Conservation (phyloP, 805 yeast genomes). For the Starmera dryadoides region DNA sequence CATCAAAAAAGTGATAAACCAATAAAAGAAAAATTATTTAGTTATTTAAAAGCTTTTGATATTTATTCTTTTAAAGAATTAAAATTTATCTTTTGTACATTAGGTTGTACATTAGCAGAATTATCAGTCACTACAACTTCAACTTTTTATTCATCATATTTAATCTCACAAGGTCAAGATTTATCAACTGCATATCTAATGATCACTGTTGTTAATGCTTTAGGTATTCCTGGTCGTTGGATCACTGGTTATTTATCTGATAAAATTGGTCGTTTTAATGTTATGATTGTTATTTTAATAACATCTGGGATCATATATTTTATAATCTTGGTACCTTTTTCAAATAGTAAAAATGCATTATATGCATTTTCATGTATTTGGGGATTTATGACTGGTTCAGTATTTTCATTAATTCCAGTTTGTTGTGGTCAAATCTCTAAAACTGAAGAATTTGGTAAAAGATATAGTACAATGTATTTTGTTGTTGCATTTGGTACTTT, state of each 20-base stretch:
- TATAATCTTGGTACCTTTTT: conserved; percentile 32
- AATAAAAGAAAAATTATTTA: conserved; percentile 20
- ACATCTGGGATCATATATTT: conserved; percentile 24
- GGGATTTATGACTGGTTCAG: conserved; percentile 50
- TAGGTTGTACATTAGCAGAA: conserved; percentile 42
- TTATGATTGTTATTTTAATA: conserved; percentile 32
- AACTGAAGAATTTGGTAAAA: conserved; percentile 43
- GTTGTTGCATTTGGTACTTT: conserved; percentile 50
- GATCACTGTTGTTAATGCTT: conserved; percentile 35
- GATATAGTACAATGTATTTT: conserved; percentile 52
- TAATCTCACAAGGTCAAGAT: conserved; percentile 35
- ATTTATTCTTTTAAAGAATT: conserved; percentile 33
- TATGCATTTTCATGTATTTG: conserved; percentile 38
- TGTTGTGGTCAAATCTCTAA: conserved; percentile 53
- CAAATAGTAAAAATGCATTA: conserved; percentile 24
- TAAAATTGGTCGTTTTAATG: conserved; percentile 43
- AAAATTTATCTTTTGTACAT: conserved; percentile 33
- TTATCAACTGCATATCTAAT: conserved; percentile 34
- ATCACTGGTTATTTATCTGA: conserved; percentile 38
- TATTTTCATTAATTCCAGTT: conserved; percentile 48
- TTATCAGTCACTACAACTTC: conserved; percentile 34
- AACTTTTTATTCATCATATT: conserved; percentile 45
- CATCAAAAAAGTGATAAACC: conserved; percentile 18
- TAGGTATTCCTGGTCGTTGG: conserved; percentile 37
- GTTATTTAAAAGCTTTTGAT: conserved; percentile 22